These are phyloP conservation scores for Epichloe festucae DNA, from an alignment of 2,329 filamentous ascomycete species.

Conservation along the genomic window DNA sequence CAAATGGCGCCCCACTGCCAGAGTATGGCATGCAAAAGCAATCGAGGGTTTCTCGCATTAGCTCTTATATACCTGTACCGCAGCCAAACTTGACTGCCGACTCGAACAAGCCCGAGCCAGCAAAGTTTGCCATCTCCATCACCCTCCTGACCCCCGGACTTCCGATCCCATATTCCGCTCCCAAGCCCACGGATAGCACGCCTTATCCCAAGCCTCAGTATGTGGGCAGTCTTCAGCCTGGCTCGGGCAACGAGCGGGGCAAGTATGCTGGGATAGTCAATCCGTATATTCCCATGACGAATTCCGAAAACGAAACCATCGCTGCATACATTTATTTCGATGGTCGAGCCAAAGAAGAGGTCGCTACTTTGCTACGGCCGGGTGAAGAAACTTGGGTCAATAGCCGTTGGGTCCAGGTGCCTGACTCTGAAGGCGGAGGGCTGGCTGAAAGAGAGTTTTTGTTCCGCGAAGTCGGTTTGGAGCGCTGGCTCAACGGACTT, in stretches of 20 bases:
- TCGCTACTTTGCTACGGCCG: slow-evolving; percentile 79
- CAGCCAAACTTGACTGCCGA: slow-evolving; percentile 56
- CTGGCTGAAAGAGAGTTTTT: slow-evolving; percentile 93
- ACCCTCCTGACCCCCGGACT: slow-evolving; percentile 84
- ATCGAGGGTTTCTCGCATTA: slow-evolving; percentile 81
- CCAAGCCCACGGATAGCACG: slow-evolving; percentile 63
- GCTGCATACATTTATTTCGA: slow-evolving; percentile 99
- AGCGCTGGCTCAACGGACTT: slow-evolving; percentile 91
- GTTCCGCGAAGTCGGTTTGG: slow-evolving; percentile 90
- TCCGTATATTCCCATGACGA: slow-evolving; percentile 85
- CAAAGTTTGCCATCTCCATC: slow-evolving; percentile 96
- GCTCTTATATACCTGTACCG: slow-evolving; percentile 92
- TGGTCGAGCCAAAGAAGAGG: slow-evolving; percentile 87
- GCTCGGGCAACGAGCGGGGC: slow-evolving; percentile 33
- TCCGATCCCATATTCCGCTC: slow-evolving; percentile 83
- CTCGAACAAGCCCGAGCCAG: slow-evolving; percentile 71
- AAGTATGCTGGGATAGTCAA: slow-evolving; percentile 46
- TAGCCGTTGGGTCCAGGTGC: slow-evolving; percentile 91
- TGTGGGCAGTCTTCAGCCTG: slow-evolving; percentile 54
- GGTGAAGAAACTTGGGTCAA: slow-evolving; percentile 99
- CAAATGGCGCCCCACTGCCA: slow-evolving; percentile 63
- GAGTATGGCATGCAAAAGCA: slow-evolving; percentile 95
- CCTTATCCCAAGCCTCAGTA: slow-evolving; percentile 72
- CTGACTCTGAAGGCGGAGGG: slow-evolving; percentile 80
- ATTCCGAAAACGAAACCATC: slow-evolving; percentile 90